Base-by-base conservation (phyloP, 2,329 filamentous ascomycete genomes). In the Dothideomycetes sp. region DNA sequence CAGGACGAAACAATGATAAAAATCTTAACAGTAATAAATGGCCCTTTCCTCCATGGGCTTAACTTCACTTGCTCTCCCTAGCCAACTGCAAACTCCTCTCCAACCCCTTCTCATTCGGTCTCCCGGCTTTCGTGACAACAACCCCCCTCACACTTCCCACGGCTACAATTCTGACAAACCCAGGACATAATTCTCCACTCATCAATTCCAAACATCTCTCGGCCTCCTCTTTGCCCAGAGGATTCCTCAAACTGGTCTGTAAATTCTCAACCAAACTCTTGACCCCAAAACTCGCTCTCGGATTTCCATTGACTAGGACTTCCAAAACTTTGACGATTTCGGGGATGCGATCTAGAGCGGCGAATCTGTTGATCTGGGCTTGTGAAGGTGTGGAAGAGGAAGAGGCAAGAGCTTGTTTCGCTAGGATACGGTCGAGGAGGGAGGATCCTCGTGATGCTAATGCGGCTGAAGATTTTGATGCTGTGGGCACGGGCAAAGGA, bases 341-440 rank as follows among this genome's bases (percentile, higher is more conserved):
- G 45, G 66, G 62, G 4, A 66, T 54, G 12, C 67, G 62, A 40
- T 69, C 64, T 1, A 71, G 60, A 2, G 69, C 69, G 1, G 66
- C 60, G 35, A 52, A 56, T n/a, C 67, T 67, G 28, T 64, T 61
- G 4, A 65, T 56, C 35, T 69, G 60, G 10, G 61, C 60, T 19
- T 60, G 56, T 0, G 63, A 61, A 1, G 64, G 65, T 1, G 54
- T 48, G 1, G 64, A 60, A 1, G 59, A 55, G 15, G 52, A 49
- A 19, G 62, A 58, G 4, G 59, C 57, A 17, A 58, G 49, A 18
- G 59, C 58, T 51, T 71, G 66, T 51, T 71, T 72, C 15, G 68
- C 68, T 11, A 69, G 63, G 34, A 72, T 68, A 41, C 69, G 67
- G 38, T 70, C 67, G 28, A 71, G 63, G 15, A 72, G 64, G 30